phyloP scores from a whole-genome alignment of 352 stramenopile species.

The Phytophthora sp. region DNA sequence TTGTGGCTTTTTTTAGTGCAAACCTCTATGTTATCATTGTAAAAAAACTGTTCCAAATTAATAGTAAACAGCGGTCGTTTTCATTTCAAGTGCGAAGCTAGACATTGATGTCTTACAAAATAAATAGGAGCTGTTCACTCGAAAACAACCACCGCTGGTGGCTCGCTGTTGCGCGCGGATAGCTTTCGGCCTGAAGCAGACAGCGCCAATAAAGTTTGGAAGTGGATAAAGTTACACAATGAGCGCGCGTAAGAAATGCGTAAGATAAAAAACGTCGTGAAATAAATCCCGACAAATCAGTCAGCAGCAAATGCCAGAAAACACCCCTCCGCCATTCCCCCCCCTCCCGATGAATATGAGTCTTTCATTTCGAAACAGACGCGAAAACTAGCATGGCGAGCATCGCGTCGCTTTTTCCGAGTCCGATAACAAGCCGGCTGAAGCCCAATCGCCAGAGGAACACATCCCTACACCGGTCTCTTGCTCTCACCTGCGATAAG shows the following conservation, averaged over 20 bases:
- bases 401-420: neutral
- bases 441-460: neutral
- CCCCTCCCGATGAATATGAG: no score
- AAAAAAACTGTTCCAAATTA: no score
- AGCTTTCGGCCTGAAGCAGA: no score
- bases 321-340: neutral
- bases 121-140: no score
- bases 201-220: no score
- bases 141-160: no score
- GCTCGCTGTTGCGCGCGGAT: no score
- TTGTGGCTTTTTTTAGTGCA: no score
- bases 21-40: no score
- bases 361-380: neutral
- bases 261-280: neutral
- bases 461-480: neutral
- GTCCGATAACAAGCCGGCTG: neutral
- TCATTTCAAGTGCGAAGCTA: no score
- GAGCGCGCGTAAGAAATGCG: neutral
- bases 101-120: no score
- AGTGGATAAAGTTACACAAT: neutral
- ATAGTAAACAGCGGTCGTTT: no score
- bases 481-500: neutral
- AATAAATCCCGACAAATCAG: neutral
- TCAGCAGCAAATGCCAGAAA: neutral
- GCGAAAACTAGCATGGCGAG: neutral